Base-by-base conservation (phyloP, 176 grass and related monocot genomes). In the Carex parvula region DNA sequence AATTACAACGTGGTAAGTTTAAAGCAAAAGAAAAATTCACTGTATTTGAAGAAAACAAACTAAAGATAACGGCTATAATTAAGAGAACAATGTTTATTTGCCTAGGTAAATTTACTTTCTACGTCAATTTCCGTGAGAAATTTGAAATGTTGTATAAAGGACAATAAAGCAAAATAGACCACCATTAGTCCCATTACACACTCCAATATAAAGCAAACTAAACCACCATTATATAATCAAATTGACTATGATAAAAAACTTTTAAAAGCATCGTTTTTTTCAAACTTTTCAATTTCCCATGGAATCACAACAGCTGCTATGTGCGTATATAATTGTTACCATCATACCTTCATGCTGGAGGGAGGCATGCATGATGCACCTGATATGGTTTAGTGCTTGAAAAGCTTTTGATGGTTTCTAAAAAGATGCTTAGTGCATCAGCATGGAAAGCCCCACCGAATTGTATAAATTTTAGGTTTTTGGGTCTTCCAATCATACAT, bases 341-440 rank as follows among this genome's bases (percentile, higher is more conserved):
- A 48, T 17, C 80, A 83, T 29, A 82, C 80, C 60, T 26, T 50
- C 41, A 66, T 67, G 21, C 44, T 46, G 39, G 56, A 81, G 57
- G 56, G 58, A 53, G 48, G 80, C 62, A 83, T 83, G 80, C 80
- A 83, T 29, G 21, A 65, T 83, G 59, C 60, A 64, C 32, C 41
- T 62, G 14, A 52, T 80, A 66, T 65, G 57, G 62, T 30, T 83
- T 46, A 77, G 73, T 77, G 73, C 73, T 77, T 64, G 39, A 42
- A 64, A 83, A 83, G 80, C 61, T 67, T 82, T 83, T 83, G 80
- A 61, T 50, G 80, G 42, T 14, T 83, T 83, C 80, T 83, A 83
- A 64, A 83, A 83, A 83, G 80, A 83, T 83, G 80, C 61, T 68
- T 66, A 83, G 60, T 65, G 63, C 80, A 83, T 83, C 80, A 83